Conservation (phyloP, 768 basidiomycete genomes). For the Phaeolepiota aurea region DNA sequence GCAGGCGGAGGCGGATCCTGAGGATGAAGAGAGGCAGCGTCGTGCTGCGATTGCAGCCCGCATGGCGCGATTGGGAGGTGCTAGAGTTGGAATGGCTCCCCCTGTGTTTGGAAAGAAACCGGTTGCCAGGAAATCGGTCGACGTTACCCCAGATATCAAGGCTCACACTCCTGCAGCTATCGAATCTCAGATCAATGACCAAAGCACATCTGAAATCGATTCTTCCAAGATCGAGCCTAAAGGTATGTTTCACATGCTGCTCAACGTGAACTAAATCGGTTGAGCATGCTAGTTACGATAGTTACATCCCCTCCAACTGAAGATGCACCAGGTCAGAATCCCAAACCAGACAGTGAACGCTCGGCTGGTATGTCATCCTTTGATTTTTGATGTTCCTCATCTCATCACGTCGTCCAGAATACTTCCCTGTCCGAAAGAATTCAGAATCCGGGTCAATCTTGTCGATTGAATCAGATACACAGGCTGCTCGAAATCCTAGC, state of each 20-base stretch:
- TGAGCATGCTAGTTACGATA: no score
- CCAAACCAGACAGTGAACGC: background rate
- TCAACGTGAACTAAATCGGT: background rate
- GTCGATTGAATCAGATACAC: conserved; percentile 19
- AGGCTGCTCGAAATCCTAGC: conserved; percentile 29
- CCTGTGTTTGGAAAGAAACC: conserved; percentile 55
- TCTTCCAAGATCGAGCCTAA: no score
- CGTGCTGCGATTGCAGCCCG: conserved; percentile 85
- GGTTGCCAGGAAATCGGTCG: conserved; percentile 24
- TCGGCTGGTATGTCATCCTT: background rate
- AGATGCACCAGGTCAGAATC: no score
- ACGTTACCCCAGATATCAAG: background rate
- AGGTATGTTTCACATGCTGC: conserved; percentile 1
- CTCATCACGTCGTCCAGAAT: background rate
- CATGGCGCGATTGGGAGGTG: conserved; percentile 89
- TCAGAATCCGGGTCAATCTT: conserved; percentile 16
- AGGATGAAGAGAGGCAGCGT: conserved; percentile 69
- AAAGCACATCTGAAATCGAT: no score
- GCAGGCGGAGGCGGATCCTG: conserved; percentile 31
- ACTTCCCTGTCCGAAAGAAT: conserved; percentile 13
- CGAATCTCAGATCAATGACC: no score
- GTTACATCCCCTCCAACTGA: no score
- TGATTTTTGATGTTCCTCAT: background rate
- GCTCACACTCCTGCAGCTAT: background rate
- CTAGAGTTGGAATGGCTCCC: conserved; percentile 72